Evolutionary conservation across 495 filamentous ascomycete genomes (phyloP).

Genomic region (Ascodesmis nigricans): DNA sequence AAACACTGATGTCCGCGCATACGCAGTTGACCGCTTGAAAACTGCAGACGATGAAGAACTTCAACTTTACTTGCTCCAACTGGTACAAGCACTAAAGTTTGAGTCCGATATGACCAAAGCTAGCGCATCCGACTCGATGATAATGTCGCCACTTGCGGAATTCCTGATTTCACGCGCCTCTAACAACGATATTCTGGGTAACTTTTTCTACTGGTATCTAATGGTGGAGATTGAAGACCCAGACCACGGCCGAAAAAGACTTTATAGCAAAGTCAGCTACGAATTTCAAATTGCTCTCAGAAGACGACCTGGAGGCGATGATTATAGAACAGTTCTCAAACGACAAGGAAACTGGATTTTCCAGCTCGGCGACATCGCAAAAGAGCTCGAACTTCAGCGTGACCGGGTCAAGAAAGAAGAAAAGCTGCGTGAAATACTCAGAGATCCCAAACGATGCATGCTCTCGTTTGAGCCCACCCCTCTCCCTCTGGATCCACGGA

Average conservation of each 20-base stretch:
- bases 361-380: conserved; percentile 70
- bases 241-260: conserved; percentile 46
- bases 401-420: conserved; percentile 64
- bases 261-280: conserved; percentile 80
- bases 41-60: conserved; percentile 90
- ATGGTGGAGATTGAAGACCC: conserved; percentile 89
- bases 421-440: conserved; percentile 54
- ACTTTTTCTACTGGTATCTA: conserved; percentile 93
- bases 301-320: conserved; percentile 36
- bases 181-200: conserved; percentile 71
- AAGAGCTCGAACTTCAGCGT: conserved; percentile 63
- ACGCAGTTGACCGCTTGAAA: conserved; percentile 75
- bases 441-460: conserved; percentile 77
- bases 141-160: conserved; percentile 69
- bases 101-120: conserved; percentile 41
- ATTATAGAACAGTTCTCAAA: conserved; percentile 49
- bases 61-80: conserved; percentile 73
- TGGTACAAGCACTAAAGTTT: conserved; percentile 93
- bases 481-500: conserved; percentile 66
- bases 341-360: conserved; percentile 78
- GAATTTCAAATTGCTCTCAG: conserved; percentile 81
- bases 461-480: conserved; percentile 64
- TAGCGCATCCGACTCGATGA: conserved; percentile 33
- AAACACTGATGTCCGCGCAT: conserved; percentile 66
- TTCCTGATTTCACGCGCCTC: conserved; percentile 76